Percentiles rank a stretch among this genome's conserved stretches.
Conservation (phyloP, 1,284 basidiomycete species). For the Leccinum pachyderme region DNA sequence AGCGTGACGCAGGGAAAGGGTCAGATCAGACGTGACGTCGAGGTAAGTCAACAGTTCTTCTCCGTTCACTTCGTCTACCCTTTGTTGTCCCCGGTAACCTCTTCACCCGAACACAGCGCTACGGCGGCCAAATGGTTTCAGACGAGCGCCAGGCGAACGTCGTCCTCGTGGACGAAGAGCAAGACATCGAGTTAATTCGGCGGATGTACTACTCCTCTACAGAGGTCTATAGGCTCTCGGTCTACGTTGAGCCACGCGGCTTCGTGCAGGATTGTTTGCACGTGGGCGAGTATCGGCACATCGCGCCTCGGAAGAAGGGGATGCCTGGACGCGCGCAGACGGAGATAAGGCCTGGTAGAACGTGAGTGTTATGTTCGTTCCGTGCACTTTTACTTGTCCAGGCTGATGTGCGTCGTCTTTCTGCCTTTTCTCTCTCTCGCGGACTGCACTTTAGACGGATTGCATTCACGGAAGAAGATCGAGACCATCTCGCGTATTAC, state of each 20-base stretch:
- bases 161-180: constrained; percentile 31
- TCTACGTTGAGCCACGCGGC: constrained; percentile 25
- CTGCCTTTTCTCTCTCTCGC: neutral
- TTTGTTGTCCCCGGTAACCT: neutral
- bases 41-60: constrained; percentile 12
- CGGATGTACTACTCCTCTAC: constrained; percentile 26
- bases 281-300: constrained; percentile 14
- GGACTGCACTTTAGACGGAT: constrained; percentile 16
- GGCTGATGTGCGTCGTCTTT: neutral
- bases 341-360: neutral
- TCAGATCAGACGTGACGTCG: constrained; percentile 21
- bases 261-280: constrained; percentile 27
- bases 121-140: constrained; percentile 21
- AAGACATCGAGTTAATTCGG: constrained; percentile 22
- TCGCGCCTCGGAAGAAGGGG: neutral
- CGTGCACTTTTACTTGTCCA: neutral
- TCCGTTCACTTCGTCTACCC: neutral
- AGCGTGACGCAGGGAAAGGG: constrained; percentile 25
- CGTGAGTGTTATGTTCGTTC: constrained; percentile 6
- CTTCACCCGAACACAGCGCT: constrained; percentile 5
- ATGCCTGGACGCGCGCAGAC: constrained; percentile 28
- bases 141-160: constrained; percentile 25
- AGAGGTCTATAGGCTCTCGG: constrained; percentile 10
- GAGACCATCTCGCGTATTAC: constrained; percentile 25
- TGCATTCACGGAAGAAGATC: constrained; percentile 25